phyloP scores from a whole-genome alignment of 1,284 basidiomycete species.

The Austropuccinia psidii region DNA sequence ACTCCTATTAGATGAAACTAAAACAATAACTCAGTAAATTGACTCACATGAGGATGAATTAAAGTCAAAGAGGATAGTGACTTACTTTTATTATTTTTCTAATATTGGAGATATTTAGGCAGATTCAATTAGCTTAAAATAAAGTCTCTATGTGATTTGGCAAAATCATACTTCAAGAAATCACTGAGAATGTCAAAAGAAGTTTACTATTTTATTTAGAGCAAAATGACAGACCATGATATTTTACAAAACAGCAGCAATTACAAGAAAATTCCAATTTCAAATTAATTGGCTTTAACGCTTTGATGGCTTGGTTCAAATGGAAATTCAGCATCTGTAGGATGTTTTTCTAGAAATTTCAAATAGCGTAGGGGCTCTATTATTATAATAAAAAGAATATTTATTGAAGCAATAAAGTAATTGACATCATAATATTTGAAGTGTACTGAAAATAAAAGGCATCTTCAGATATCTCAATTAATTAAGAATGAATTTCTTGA shows the following conservation, averaged over 20 bases:
- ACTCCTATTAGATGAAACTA: no score
- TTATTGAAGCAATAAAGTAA: not conserved
- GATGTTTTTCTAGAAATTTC: no score
- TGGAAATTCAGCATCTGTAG: not conserved
- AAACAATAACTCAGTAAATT: no score
- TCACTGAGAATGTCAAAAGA: not conserved
- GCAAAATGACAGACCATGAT: not conserved
- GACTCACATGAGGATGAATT: no score
- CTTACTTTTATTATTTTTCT: no score
- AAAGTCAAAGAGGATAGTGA: no score
- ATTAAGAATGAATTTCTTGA: constrained; percentile 1
- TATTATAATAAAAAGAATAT: not conserved
- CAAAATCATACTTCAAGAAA: not conserved
- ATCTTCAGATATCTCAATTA: not conserved
- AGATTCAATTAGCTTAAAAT: no score
- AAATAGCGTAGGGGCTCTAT: no score
- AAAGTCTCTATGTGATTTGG: no score
- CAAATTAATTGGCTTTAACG: not conserved
- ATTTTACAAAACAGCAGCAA: not conserved
- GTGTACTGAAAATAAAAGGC: not conserved
- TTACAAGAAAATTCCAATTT: not conserved
- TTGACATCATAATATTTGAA: not conserved
- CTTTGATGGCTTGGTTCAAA: constrained; percentile 2
- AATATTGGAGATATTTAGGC: no score
- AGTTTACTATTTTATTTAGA: not conserved